Evolutionary conservation across 2,329 filamentous ascomycete species (phyloP).

Genomic region (Aspergillus amoenus): DNA sequence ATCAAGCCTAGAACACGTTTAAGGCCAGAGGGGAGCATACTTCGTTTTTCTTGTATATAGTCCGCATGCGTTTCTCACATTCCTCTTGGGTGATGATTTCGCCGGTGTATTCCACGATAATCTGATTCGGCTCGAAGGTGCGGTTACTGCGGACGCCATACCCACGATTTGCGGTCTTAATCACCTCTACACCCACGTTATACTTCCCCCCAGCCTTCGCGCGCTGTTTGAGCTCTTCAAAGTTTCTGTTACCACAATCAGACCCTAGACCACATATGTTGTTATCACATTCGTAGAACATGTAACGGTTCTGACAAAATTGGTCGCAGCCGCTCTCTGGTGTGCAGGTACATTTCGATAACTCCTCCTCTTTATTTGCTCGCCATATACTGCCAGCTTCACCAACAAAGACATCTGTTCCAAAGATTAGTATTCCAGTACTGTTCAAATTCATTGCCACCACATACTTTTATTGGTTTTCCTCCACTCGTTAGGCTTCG

Average conservation of each 20-base stretch:
- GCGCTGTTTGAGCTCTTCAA: slow-evolving; percentile 74
- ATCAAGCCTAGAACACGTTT: slow-evolving; percentile 1
- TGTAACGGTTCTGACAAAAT: slow-evolving; percentile 89
- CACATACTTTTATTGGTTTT: slow-evolving; percentile 84
- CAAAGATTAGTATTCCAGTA: slow-evolving; percentile 29
- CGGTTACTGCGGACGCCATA: slow-evolving; percentile 90
- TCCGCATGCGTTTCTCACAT: slow-evolving; percentile 89
- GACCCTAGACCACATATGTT: slow-evolving; percentile 80
- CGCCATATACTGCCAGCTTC: slow-evolving; percentile 80
- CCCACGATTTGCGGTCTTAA: slow-evolving; percentile 84
- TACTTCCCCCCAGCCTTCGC: slow-evolving; percentile 79
- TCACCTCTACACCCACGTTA: slow-evolving; percentile 89
- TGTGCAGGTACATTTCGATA: slow-evolving; percentile 76
- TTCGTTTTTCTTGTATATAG: slow-evolving; percentile 89
- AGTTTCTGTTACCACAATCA: slow-evolving; percentile 85
- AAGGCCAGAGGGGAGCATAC: slow-evolving; percentile 50
- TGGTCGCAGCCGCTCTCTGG: slow-evolving; percentile 80
- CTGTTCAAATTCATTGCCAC: not conserved
- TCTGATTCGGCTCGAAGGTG: slow-evolving; percentile 82
- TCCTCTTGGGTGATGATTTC: slow-evolving; percentile 96
- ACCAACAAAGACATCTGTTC: slow-evolving; percentile 83
- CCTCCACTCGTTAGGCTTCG: slow-evolving; percentile 89
- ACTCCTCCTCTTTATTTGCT: slow-evolving; percentile 70
- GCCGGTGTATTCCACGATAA: slow-evolving; percentile 97
- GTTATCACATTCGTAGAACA: slow-evolving; percentile 95